Evolutionary conservation across 2,329 filamentous ascomycete genomes (phyloP), one percentile per base, ranked within the genome.

Genomic region (Botrytis galanthina): DNA sequence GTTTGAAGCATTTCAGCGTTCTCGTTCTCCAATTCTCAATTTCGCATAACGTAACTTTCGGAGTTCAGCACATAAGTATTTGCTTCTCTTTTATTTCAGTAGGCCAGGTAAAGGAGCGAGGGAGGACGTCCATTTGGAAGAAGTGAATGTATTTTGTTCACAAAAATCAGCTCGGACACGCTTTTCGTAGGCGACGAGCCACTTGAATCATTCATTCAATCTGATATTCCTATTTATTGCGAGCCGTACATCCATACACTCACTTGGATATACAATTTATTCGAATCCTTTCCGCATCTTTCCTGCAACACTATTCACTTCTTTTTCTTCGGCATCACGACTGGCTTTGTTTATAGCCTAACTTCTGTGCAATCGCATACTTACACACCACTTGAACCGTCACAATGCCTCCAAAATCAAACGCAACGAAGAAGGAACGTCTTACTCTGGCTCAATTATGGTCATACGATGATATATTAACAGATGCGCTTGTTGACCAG

Each of bases 381-480:
- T 35, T 42, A 29, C 48, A 32, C 20, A 57, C 12, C n/a, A 68
- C 37, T 57, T 37, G 7, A 73, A 44, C 10, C 48, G 46, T 78
- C 75, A 74, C 70, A 75, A 85, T 85, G 84, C 78, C 85, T 74
- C 80, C 85, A 71, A 82, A 83, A 78, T 80, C 81, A 81, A 83
- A 83, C 80, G 78, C 84, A 76, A 77, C 84, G 75, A 89, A 92
- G 83, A 92, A 88, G 84, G 90, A 92, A 81, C 89, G 90, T 75
- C 87, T 99, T 79, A 97, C 94, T 12, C 86, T 98, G 78, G 90
- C 91, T 75, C 95, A 97, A 86, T 85, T 99, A 79, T 92, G 94
- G 46, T 92, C 92, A 68, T 98, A 98, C 85, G 96, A 99, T 84
- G 96, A 99, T 83, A 91, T 98, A 77, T 86, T 97, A 75, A 99